Base-by-base conservation (phyloP, 257 asterid genomes). In the Ballota nigra region DNA sequence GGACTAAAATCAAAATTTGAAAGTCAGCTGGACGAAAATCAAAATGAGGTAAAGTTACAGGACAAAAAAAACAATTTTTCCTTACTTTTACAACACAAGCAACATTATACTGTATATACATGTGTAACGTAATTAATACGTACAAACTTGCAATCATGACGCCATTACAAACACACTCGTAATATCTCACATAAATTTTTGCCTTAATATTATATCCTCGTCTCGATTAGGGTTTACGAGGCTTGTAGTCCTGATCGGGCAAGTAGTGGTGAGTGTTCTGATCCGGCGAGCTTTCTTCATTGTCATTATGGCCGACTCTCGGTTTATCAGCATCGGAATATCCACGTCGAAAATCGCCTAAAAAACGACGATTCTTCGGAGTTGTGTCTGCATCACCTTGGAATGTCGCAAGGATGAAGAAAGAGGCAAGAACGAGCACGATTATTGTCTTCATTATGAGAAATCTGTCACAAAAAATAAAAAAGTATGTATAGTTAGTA, bases 191-290 rank as follows among this genome's bases (percentile, higher is more conserved):
- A n/a, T n/a, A n/a, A n/a, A n/a, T n/a, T n/a, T n/a, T n/a, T n/a
- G n/a, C n/a, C n/a, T n/a, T n/a, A n/a, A 33, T 33, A 33, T 31
- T 31, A 31, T 31, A 28, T 29, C 5, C 34, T 3, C 3, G n/a
- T 41, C 49, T 2, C 6, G 16, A 41, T 41, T 41, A 41, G 26
- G 71, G 53, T 20, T 22, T 62, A 2, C 28, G 23, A 4, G 66
- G 66, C 65, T 40, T 64, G 69, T 40, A 41, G 23, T 75, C 75
- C 49, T 69, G 75, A 63, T 74, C 78, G 0, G 71, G 71, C 58
- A 68, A 49, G 28, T 75, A 69, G 64, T 49, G 80, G 28, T 75
- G 80, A 13, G 62, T 57, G 28, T 67, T 72, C 53, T 66, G 73
- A 9, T 47, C 78, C 0, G 38, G 40, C 3, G 66, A 19, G 6